Evolutionary conservation across 169 alveolate species (phyloP).

Genomic region (Cryptosporidium parvum): DNA sequence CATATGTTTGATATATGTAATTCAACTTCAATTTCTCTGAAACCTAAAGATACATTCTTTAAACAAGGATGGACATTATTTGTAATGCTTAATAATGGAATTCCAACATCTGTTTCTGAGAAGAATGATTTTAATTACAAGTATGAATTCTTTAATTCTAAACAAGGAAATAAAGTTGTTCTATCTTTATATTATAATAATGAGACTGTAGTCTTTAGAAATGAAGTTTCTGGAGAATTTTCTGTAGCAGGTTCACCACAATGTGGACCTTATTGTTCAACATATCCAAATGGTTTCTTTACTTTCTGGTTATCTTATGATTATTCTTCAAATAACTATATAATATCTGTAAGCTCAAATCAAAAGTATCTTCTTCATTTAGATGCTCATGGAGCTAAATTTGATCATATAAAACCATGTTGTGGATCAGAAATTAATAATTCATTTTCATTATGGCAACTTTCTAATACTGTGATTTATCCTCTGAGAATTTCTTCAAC

Average conservation of each 20-base stretch:
- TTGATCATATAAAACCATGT: conserved; percentile 46
- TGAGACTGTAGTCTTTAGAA: conserved; percentile 42
- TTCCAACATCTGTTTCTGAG: conserved; percentile 33
- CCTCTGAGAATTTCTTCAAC: conserved; percentile 45
- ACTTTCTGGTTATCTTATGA: conserved; percentile 68
- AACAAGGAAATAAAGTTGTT: conserved; percentile 19
- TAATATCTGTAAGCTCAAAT: conserved; percentile 31
- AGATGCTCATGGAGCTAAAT: conserved; percentile 58
- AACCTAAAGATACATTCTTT: conserved; percentile 31
- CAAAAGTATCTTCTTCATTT: conserved; percentile 58
- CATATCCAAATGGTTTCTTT: conserved; percentile 60
- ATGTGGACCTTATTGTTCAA: conserved; percentile 71
- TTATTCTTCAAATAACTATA: conserved; percentile 24
- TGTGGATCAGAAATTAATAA: conserved; percentile 3
- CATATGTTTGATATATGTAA: conserved; percentile 71
- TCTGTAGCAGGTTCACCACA: conserved; percentile 69
- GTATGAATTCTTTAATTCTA: conserved; percentile 35
- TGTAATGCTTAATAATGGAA: conserved; percentile 54
- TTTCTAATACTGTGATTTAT: conserved; percentile 26
- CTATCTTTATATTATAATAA: conserved; percentile 22
- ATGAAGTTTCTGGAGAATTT: conserved; percentile 50
- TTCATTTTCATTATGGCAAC: conserved; percentile 52
- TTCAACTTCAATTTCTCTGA: conserved; percentile 29
- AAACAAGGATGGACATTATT: conserved; percentile 59
- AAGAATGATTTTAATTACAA: conserved; percentile 40